Conservation (phyloP, 78 protist species). For the Polysphondylium violaceum region DNA sequence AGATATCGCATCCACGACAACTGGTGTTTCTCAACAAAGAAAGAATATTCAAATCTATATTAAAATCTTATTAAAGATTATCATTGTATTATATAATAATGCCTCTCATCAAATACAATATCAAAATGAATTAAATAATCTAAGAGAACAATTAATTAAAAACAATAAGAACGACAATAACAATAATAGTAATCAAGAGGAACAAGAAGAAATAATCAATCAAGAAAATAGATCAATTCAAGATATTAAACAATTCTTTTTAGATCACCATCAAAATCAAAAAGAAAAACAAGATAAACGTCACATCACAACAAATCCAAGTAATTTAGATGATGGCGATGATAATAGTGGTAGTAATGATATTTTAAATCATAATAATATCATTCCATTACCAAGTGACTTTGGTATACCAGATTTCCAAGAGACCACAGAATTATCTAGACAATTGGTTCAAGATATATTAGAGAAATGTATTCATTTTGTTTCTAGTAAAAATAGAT, state of each 20-base stretch:
- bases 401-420: constrained; percentile 12
- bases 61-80: constrained; percentile 27
- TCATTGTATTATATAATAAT: constrained; percentile 49
- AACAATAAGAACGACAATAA: not conserved
- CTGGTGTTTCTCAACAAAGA: not conserved
- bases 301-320: not conserved
- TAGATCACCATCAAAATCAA: constrained; percentile 25
- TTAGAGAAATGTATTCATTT: constrained; percentile 48
- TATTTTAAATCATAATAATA: constrained; percentile 10
- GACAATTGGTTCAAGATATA: constrained; percentile 30
- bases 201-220: not conserved
- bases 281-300: not conserved
- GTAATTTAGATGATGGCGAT: not conserved
- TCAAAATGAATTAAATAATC: not conserved
- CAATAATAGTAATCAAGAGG: not conserved
- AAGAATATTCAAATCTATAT: constrained; percentile 31
- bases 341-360: not conserved
- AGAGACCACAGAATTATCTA: constrained; percentile 37
- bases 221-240: constrained; percentile 20
- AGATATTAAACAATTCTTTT: constrained; percentile 59
- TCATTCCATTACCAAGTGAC: not conserved
- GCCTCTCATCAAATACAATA: constrained; percentile 9
- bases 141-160: not conserved
- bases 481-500: constrained; percentile 18
- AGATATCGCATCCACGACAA: constrained; percentile 25